Evolutionary conservation across 1,284 basidiomycete genomes (phyloP).

Genomic region (Austropuccinia psidii): DNA sequence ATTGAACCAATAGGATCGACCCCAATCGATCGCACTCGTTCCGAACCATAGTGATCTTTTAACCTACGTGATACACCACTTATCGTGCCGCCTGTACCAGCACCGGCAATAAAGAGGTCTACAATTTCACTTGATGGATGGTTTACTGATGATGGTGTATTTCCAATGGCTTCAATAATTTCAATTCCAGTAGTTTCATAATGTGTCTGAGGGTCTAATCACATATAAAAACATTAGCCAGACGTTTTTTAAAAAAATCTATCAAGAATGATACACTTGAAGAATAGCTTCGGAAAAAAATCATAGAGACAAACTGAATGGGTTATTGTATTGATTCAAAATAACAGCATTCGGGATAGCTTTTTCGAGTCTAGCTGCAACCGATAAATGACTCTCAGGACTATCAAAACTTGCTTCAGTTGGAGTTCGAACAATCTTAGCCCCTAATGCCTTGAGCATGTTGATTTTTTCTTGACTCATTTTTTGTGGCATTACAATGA

Average conservation of each 20-base stretch:
- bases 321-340: conserved; percentile 72
- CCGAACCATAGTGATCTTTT: conserved; percentile 56
- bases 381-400: conserved; percentile 83
- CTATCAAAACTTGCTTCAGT: conserved; percentile 76
- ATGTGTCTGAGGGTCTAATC: conserved; percentile 67
- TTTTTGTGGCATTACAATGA: conserved; percentile 88
- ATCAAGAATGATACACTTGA: not conserved
- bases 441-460: conserved; percentile 78
- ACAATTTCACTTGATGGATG: conserved; percentile 56
- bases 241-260: not conserved
- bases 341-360: conserved; percentile 80
- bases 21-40: conserved; percentile 64
- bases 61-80: conserved; percentile 76
- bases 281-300: too few species aligned
- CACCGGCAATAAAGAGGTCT: conserved; percentile 75
- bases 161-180: conserved; percentile 58
- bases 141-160: conserved; percentile 40
- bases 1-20: conserved; percentile 91
- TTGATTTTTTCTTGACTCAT: conserved; percentile 97
- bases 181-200: conserved; percentile 79
- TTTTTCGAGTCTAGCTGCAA: conserved; percentile 65
- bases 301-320: conserved; percentile 52
- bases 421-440: conserved; percentile 90
- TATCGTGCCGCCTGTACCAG: conserved; percentile 91
- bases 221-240: not conserved